Conservation (phyloP, 2,329 filamentous ascomycete species). For the Colletotrichum lini region DNA sequence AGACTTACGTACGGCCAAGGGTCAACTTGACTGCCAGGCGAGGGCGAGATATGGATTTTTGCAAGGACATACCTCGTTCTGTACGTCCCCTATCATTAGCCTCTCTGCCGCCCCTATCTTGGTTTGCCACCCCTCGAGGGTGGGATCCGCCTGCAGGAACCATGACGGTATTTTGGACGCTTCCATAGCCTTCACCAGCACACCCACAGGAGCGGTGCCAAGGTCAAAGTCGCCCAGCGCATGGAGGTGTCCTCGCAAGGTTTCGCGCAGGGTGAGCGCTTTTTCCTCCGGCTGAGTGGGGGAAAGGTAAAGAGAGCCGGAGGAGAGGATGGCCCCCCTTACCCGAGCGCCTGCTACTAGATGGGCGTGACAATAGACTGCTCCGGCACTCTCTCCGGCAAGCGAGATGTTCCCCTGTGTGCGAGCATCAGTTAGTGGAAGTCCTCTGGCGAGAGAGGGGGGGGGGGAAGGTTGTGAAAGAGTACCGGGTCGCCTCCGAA, state of each 20-base stretch:
- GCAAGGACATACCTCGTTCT: constrained; percentile 54
- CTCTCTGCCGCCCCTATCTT: constrained; percentile 50
- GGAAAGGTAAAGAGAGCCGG: constrained; percentile 59
- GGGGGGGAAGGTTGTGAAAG: no score
- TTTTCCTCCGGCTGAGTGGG: constrained; percentile 53
- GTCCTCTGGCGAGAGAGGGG: no score
- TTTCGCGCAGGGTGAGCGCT: constrained; percentile 1
- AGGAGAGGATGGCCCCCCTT: constrained; percentile 55
- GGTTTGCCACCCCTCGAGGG: constrained; percentile 55
- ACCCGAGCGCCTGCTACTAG: constrained; percentile 51
- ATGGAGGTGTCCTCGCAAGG: background rate
- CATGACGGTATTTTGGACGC: constrained; percentile 56
- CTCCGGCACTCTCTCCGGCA: constrained; percentile 62
- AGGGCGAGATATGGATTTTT: no score
- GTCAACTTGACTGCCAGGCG: background rate
- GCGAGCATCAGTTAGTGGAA: background rate
- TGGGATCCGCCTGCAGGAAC: constrained; percentile 57
- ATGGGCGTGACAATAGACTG: constrained; percentile 60
- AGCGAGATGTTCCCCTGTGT: constrained; percentile 55
- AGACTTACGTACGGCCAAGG: constrained; percentile 48
- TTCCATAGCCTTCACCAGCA: constrained; percentile 52
- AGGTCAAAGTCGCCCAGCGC: constrained; percentile 31
- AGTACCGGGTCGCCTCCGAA: constrained; percentile 50
- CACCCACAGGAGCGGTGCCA: constrained; percentile 48
- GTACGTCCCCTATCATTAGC: constrained; percentile 59